Evolutionary conservation across 805 yeast species (phyloP).

Genomic region (Hanseniaspora osmophila): DNA sequence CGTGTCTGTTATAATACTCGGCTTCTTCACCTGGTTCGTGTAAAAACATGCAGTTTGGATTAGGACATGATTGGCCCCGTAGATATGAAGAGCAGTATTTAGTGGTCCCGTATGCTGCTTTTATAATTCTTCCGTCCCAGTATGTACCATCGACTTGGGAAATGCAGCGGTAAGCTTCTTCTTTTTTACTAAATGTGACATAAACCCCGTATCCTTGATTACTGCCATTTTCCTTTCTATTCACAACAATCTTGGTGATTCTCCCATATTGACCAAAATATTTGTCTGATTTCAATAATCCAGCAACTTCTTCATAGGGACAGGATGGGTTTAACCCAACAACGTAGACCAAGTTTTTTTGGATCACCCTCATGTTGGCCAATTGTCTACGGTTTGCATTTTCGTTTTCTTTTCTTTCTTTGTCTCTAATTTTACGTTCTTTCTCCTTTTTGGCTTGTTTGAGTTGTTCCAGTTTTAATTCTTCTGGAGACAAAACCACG

Average conservation of each 20-base stretch:
- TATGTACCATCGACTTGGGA: conserved; percentile 83
- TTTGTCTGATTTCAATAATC: conserved; percentile 72
- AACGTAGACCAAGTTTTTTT: conserved; percentile 90
- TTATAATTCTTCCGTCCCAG: conserved; percentile 75
- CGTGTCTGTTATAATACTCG: conserved; percentile 70
- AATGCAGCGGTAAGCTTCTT: conserved; percentile 90
- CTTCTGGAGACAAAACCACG: conserved; percentile 71
- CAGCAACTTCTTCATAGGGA: conserved; percentile 73
- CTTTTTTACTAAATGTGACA: conserved; percentile 84
- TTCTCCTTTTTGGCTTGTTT: conserved; percentile 71
- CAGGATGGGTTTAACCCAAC: conserved; percentile 84
- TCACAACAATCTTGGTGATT: conserved; percentile 84
- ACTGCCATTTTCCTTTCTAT: conserved; percentile 46
- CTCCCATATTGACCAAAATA: conserved; percentile 98
- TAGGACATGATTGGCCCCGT: conserved; percentile 91
- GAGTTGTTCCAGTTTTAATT: conserved; percentile 62
- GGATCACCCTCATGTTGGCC: conserved; percentile 96
- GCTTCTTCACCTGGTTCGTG: conserved; percentile 99
- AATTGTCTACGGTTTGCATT: conserved; percentile 69
- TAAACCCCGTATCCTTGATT: conserved; percentile 85
- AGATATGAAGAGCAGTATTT: conserved; percentile 94
- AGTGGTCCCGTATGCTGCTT: conserved; percentile 97
- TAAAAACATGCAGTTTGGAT: conserved; percentile 95
- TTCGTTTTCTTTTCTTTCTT: conserved; percentile 84
- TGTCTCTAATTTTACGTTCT: conserved; percentile 73